These are phyloP conservation scores for Alliaria petiolata DNA, from an alignment of 345 rosid species.

Conservation along the genomic window DNA sequence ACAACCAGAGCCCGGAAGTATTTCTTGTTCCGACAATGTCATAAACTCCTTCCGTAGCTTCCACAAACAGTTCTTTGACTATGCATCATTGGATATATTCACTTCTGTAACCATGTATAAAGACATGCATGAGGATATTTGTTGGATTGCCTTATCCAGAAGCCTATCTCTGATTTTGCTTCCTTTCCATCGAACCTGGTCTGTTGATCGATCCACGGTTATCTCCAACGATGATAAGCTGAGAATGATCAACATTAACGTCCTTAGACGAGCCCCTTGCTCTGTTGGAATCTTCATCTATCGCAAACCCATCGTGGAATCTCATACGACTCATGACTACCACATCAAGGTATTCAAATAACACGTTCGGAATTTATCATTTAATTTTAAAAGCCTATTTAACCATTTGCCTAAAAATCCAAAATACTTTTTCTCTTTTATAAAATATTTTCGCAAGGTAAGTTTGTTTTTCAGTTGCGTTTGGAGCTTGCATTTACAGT, in stretches of 20 bases:
- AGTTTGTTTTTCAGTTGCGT: too few relatives aligned
- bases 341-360: constrained; percentile 22
- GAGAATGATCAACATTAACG: constrained; percentile 38
- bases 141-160: constrained; percentile 45
- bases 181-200: constrained; percentile 59
- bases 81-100: constrained; percentile 14
- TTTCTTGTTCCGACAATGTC: constrained; percentile 40
- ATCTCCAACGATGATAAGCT: constrained; percentile 28
- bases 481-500: not conserved
- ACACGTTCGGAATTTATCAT: not conserved
- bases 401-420: not conserved
- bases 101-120: constrained; percentile 28
- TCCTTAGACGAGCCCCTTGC: constrained; percentile 53
- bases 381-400: not conserved
- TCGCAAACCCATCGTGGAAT: constrained; percentile 24
- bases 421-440: not conserved
- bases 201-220: constrained; percentile 31
- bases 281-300: constrained; percentile 50
- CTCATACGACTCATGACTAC: not conserved
- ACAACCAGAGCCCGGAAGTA: not conserved
- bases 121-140: constrained; percentile 59
- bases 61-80: not conserved
- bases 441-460: too few relatives aligned
- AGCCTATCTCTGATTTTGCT: constrained; percentile 41
- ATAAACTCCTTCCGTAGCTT: constrained; percentile 30